phyloP scores from a whole-genome alignment of 306 rosid genomes.

The Dryas drummondii region DNA sequence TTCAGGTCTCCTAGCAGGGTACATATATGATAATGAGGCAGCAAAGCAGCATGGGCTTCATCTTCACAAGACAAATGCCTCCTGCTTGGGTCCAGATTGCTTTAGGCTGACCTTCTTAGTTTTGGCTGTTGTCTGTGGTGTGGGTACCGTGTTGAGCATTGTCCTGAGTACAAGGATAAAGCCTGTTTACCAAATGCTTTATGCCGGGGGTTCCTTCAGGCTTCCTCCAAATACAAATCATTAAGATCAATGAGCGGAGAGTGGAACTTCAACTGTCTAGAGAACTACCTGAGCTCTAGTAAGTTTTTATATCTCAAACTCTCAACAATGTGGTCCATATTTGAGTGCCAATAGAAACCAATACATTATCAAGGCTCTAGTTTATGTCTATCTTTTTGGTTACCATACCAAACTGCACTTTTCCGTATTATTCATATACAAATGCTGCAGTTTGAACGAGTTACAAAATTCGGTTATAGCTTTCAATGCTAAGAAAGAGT shows the following conservation, averaged over 20 bases:
- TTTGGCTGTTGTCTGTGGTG: constrained; percentile 54
- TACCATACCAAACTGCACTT: not conserved
- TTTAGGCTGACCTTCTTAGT: constrained; percentile 65
- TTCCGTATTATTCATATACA: not conserved
- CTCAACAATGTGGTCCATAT: not conserved
- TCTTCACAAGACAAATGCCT: constrained; percentile 23
- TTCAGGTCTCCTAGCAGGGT: constrained; percentile 75
- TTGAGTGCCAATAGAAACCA: not conserved
- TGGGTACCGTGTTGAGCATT: constrained; percentile 55
- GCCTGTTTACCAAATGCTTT: constrained; percentile 82
- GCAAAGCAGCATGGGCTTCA: constrained; percentile 55
- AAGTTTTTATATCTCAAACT: not conserved
- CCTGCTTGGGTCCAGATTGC: constrained; percentile 72
- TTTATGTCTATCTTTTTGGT: not conserved
- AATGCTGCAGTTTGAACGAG: not conserved
- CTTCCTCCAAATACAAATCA: constrained; percentile 43
- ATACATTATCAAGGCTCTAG: not conserved
- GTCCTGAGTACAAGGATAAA: constrained; percentile 53
- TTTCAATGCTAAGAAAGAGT: not conserved
- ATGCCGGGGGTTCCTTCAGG: constrained; percentile 77
- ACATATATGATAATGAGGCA: constrained; percentile 64
- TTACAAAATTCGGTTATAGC: not conserved
- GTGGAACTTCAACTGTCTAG: not conserved
- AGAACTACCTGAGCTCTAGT: not conserved
- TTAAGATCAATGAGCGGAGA: constrained; percentile 11